These are phyloP conservation scores for Albugo laibachii DNA, from an alignment of 352 stramenopile species.

Conservation along the genomic window DNA sequence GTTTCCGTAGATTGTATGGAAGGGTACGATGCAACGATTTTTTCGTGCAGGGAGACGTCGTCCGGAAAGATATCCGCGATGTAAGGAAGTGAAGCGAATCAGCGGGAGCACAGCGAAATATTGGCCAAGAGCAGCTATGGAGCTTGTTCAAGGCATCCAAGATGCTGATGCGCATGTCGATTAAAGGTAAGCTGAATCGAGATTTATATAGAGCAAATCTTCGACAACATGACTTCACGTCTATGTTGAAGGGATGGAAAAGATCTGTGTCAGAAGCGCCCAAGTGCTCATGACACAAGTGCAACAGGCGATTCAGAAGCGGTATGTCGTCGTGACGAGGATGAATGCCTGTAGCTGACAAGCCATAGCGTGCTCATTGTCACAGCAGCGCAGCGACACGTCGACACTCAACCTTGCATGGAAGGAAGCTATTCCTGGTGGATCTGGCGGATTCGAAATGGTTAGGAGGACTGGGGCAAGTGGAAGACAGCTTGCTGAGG, in stretches of 20 bases:
- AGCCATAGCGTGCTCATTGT: slow-evolving; percentile 95
- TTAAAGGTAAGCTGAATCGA: slow-evolving; percentile 94
- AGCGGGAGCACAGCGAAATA: no score
- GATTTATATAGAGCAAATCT: slow-evolving; percentile 97
- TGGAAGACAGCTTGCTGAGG: slow-evolving; percentile 85
- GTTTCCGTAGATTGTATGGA: no score
- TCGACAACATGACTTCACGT: slow-evolving; percentile 91
- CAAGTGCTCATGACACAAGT: slow-evolving; percentile 88
- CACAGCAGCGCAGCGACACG: slow-evolving; percentile 78
- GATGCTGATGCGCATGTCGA: slow-evolving; percentile 31
- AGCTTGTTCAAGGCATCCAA: slow-evolving; percentile 36
- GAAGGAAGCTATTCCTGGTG: slow-evolving; percentile 88
- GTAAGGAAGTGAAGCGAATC: no score
- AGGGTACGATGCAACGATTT: no score
- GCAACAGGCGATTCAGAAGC: slow-evolving; percentile 81
- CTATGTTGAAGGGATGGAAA: slow-evolving; percentile 89
- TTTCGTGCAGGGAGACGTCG: no score
- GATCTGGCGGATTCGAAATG: slow-evolving; percentile 87
- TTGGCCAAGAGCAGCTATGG: not conserved
- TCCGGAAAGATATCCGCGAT: no score
- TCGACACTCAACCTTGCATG: slow-evolving; percentile 30
- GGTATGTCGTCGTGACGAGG: slow-evolving; percentile 81
- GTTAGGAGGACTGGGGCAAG: slow-evolving; percentile 91
- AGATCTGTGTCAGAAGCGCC: slow-evolving; percentile 49
- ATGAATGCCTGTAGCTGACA: slow-evolving; percentile 91